Conservation (phyloP, 1,284 basidiomycete species). For the Tremellales sp. region DNA sequence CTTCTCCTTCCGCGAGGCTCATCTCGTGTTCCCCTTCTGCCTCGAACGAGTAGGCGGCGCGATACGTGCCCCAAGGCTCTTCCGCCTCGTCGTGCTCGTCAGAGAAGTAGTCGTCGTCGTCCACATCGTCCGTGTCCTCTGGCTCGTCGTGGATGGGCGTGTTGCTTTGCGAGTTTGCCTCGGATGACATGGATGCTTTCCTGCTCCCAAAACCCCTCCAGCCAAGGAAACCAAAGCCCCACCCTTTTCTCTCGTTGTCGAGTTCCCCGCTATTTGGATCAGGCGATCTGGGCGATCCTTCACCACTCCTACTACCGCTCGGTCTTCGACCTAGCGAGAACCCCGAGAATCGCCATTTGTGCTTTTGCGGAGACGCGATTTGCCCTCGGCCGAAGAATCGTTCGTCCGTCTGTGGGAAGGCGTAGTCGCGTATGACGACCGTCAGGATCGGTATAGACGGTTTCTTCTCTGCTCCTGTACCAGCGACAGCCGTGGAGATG, state of each 20-base stretch:
- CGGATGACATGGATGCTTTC: background rate
- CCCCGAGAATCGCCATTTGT: background rate
- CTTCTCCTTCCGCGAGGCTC: conserved; percentile 36
- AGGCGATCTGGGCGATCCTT: background rate
- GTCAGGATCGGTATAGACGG: background rate
- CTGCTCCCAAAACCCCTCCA: conserved; percentile 22
- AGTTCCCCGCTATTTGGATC: too few relatives aligned
- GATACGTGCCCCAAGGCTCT: conserved; percentile 37
- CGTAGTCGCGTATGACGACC: conserved; percentile 39
- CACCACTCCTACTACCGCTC: background rate
- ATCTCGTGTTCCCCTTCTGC: conserved; percentile 44
- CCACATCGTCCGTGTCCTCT: conserved; percentile 7
- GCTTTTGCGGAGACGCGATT: background rate
- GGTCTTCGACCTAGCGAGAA: background rate
- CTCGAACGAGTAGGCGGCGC: conserved; percentile 41
- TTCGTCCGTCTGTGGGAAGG: conserved; percentile 29
- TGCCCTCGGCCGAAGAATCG: conserved; percentile 27
- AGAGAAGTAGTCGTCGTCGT: conserved; percentile 1
- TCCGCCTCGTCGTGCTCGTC: conserved; percentile 2
- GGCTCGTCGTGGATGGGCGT: background rate
- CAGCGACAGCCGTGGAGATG: background rate
- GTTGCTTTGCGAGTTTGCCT: background rate
- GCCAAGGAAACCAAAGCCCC: conserved; percentile 24
- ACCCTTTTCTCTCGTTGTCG: background rate
- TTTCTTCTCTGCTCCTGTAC: background rate